Evolutionary conservation across 768 basidiomycete genomes (phyloP).

Genomic region (Lyophyllum semitale): DNA sequence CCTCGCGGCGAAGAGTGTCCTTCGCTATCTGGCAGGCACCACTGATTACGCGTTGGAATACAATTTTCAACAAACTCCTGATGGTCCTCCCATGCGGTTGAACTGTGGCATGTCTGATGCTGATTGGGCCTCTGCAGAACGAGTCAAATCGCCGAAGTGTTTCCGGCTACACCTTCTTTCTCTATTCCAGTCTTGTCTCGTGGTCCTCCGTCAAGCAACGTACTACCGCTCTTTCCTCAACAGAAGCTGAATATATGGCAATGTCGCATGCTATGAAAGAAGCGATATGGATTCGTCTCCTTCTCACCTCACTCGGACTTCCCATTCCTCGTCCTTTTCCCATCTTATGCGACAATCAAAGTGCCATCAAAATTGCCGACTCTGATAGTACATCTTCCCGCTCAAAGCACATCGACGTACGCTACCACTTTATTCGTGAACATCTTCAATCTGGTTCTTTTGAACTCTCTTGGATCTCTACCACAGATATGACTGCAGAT

Average conservation of each 20-base stretch:
- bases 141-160: slow-evolving; percentile 19
- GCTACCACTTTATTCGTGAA: slow-evolving; percentile 2
- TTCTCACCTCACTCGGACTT: background rate
- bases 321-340: slow-evolving; percentile 11
- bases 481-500: slow-evolving; percentile 9
- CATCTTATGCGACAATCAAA: background rate
- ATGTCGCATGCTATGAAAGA: slow-evolving; percentile 16
- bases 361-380: background rate
- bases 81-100: background rate
- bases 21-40: slow-evolving; percentile 34
- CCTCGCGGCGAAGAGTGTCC: slow-evolving; percentile 30
- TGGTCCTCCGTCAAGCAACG: slow-evolving; percentile 21
- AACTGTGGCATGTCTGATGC: slow-evolving; percentile 27
- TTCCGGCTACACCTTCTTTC: slow-evolving; percentile 20
- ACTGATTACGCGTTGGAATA: slow-evolving; percentile 20
- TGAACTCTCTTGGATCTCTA: background rate
- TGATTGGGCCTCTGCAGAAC: slow-evolving; percentile 33
- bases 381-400: background rate
- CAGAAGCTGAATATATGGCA: slow-evolving; percentile 24
- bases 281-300: slow-evolving; percentile 8
- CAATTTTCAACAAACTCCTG: background rate
- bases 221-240: slow-evolving; percentile 16
- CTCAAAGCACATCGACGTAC: background rate
- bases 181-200: slow-evolving; percentile 16
- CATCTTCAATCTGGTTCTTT: background rate